Percentiles rank a stretch among this genome's conserved stretches.
phyloP scores from a whole-genome alignment of 495 filamentous ascomycete species.

The Staphylotrichum longicolle region DNA sequence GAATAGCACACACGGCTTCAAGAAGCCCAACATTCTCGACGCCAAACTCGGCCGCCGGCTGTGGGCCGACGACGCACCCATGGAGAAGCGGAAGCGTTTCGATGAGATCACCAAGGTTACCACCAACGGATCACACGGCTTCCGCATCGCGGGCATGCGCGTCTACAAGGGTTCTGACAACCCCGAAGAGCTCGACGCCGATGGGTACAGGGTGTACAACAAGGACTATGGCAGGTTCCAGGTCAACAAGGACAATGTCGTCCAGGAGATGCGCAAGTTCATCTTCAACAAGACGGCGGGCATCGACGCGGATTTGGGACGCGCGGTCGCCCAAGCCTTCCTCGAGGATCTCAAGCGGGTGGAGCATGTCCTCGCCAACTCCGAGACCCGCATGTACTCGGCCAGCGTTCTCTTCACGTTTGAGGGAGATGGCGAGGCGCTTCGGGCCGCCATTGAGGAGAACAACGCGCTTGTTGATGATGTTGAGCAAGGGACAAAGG shows the following conservation, averaged over 20 bases:
- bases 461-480: constrained; percentile 43
- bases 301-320: constrained; percentile 51
- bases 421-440: constrained; percentile 75
- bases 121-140: constrained; percentile 77
- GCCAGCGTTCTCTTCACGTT: constrained; percentile 87
- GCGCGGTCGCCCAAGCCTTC: constrained; percentile 61
- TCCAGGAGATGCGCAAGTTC: constrained; percentile 71
- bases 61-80: constrained; percentile 79
- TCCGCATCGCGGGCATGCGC: constrained; percentile 91
- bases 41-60: constrained; percentile 84
- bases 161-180: constrained; percentile 69
- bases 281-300: constrained; percentile 64
- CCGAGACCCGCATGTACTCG: constrained; percentile 93
- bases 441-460: constrained; percentile 64
- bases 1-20: constrained; percentile 80
- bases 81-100: constrained; percentile 72
- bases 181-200: constrained; percentile 43
- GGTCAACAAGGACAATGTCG: constrained; percentile 68
- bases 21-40: constrained; percentile 87
- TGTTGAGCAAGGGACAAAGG: neutral
- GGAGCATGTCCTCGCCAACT: constrained; percentile 61
- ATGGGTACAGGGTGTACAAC: constrained; percentile 70
- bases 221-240: constrained; percentile 77
- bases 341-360: constrained; percentile 64
- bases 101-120: constrained; percentile 76